These are phyloP conservation scores for Cardamine resedifolia DNA, from an alignment of 345 rosid species.

Conservation along the genomic window DNA sequence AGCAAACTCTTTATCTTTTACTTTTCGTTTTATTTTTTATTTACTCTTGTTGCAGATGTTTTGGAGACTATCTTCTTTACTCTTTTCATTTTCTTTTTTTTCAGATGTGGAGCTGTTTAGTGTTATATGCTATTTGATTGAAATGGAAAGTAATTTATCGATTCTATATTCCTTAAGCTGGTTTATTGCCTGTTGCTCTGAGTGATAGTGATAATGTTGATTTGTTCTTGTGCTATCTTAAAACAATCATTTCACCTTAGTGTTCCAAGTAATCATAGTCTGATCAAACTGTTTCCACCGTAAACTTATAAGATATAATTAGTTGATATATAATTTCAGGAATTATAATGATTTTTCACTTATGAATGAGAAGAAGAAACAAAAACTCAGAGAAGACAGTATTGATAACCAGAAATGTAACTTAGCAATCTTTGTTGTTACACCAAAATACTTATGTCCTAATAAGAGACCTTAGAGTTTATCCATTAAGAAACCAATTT, in stretches of 20 bases:
- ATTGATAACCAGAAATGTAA: neutral
- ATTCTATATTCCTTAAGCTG: neutral
- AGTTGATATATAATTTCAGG: no score
- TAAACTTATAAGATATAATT: no score
- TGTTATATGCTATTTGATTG: conserved; percentile 4
- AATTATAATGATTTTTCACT: neutral
- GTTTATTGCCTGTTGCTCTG: neutral
- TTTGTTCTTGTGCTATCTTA: neutral
- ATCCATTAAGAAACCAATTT: neutral
- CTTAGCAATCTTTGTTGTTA: neutral
- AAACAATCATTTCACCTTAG: neutral
- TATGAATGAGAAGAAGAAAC: neutral
- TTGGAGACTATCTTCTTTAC: neutral
- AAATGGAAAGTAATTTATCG: neutral
- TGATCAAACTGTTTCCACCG: neutral
- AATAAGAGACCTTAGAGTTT: neutral
- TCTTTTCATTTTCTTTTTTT: no score
- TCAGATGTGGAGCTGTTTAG: neutral
- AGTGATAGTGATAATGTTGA: neutral
- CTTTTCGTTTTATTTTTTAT: conserved; percentile 3
- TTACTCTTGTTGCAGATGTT: neutral
- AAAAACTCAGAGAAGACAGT: neutral
- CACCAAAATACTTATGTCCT: neutral
- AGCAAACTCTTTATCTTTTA: conserved; percentile 14
- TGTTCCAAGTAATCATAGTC: neutral